Evolutionary conservation across 2,329 filamentous ascomycete species (phyloP).

Genomic region (Botrytis sinoallii): DNA sequence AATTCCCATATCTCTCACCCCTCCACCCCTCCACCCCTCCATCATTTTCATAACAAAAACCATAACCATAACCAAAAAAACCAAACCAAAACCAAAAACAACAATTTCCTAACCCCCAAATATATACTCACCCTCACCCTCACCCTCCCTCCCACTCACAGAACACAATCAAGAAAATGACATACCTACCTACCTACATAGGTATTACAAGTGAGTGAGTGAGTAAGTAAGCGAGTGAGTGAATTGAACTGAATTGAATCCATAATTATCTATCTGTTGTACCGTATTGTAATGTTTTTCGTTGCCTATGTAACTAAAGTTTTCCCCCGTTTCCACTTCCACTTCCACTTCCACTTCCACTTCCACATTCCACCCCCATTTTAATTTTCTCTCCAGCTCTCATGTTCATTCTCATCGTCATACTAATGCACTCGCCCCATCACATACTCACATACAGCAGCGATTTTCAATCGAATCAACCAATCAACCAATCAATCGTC

Average conservation of each 20-base stretch:
- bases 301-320: background rate
- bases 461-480: background rate
- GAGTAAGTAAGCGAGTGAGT: no score
- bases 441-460: background rate
- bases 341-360: background rate
- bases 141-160: no score
- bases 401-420: background rate
- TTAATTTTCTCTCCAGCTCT: background rate
- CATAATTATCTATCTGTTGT: background rate
- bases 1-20: no score
- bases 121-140: background rate
- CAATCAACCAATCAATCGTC: constrained; percentile 9
- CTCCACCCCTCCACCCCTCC: no score
- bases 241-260: background rate
- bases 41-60: no score
- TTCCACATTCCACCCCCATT: background rate
- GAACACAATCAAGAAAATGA: background rate
- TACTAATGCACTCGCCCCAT: background rate
- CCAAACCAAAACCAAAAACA: no score
- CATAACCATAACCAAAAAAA: no score
- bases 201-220: background rate
- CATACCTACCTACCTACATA: no score
- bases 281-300: background rate
- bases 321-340: background rate
- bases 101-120: background rate